Percentiles rank a stretch among this genome's conserved stretches.
phyloP scores from a whole-genome alignment of 305 asterid genomes.

The Fraxinus latifolia region DNA sequence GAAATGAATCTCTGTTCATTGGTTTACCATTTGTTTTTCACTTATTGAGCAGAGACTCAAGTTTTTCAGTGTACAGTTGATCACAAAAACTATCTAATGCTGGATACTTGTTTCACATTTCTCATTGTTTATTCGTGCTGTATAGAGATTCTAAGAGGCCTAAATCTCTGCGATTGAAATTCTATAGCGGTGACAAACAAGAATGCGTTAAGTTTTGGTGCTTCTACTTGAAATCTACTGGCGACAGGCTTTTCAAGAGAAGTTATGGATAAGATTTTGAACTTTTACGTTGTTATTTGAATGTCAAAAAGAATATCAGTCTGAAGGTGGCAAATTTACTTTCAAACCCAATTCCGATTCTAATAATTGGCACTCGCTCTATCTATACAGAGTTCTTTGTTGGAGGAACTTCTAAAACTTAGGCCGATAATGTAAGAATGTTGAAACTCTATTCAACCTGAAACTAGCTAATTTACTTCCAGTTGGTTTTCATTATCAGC shows the following conservation, averaged over 20 bases:
- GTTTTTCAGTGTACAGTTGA: background rate
- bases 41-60: background rate
- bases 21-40: background rate
- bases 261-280: background rate
- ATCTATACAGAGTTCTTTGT: background rate
- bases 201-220: background rate
- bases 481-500: background rate
- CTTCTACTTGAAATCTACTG: background rate
- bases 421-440: background rate
- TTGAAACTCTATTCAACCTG: background rate
- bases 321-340: background rate
- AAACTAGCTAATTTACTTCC: background rate
- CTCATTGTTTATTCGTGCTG: background rate
- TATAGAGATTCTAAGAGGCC: background rate
- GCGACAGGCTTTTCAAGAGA: background rate
- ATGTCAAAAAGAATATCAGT: background rate
- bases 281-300: background rate
- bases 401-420: background rate
- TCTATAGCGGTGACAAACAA: background rate
- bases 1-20: background rate
- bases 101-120: background rate
- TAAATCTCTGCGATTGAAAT: background rate
- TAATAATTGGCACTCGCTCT: background rate
- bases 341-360: background rate
- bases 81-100: background rate